Evolutionary conservation across 2,329 filamentous ascomycete species (phyloP).

Genomic region (Monilinia laxa): DNA sequence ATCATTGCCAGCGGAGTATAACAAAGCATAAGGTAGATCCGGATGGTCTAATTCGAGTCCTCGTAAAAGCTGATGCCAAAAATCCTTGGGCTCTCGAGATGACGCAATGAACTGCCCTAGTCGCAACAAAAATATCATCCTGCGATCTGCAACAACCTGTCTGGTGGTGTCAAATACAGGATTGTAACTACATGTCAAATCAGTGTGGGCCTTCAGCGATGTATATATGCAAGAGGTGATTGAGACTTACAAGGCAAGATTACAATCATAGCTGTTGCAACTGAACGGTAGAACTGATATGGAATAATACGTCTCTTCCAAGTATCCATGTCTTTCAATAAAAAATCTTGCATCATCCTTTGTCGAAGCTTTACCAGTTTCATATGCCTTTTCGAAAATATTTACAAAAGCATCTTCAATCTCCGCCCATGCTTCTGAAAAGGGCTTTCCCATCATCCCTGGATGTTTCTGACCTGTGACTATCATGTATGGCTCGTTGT

Average conservation of each 20-base stretch:
- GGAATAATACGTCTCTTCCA: conserved; percentile 43
- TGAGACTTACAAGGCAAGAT: conserved; percentile 31
- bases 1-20: conserved; percentile 74
- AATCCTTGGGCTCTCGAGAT: conserved; percentile 68
- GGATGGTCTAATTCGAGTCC: conserved; percentile 70
- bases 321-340: conserved; percentile 41
- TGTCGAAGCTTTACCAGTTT: conserved; percentile 33
- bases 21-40: conserved; percentile 72
- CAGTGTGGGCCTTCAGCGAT: not conserved
- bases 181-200: conserved; percentile 46
- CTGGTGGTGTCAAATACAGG: conserved; percentile 78
- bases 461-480: conserved; percentile 78
- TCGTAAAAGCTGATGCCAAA: conserved; percentile 67
- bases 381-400: conserved; percentile 37
- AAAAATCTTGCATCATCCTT: conserved; percentile 38
- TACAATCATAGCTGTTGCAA: conserved; percentile 22
- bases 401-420: conserved; percentile 40
- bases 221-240: not conserved
- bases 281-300: conserved; percentile 33
- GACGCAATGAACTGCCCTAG: conserved; percentile 71
- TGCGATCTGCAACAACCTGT: conserved; percentile 70
- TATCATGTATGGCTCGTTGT: conserved; percentile 69
- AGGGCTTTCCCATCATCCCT: conserved; percentile 57
- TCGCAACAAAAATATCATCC: conserved; percentile 74
- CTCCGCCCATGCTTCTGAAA: conserved; percentile 44